Evolutionary conservation across 257 asterid genomes (phyloP), one percentile per base, ranked within the genome.

Genomic region (Haberlea rhodopensis): DNA sequence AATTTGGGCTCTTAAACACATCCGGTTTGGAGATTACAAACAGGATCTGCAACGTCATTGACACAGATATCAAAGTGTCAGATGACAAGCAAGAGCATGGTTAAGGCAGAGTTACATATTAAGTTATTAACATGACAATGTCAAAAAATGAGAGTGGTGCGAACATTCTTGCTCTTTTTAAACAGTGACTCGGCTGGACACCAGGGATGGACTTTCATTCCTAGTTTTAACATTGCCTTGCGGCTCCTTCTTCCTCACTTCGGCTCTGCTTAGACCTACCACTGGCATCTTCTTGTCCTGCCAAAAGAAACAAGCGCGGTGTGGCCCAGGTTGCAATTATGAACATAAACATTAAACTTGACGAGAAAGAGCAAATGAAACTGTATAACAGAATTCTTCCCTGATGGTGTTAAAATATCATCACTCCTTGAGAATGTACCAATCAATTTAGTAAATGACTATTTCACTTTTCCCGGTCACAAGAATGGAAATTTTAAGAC

Each of bases 201-300:
- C 79, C 89, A 15, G 76, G 71, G 63, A 85, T 78, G 53, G 89
- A 75, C 75, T n/a, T 82, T 85, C 92, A 85, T 82, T 76, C 92
- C 92, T 48, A 85, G 84, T 76, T 85, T 85, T 16, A 79, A 71
- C 92, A 85, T 78, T 28, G 92, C 92, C 82, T 85, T 85, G 32
- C 89, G 82, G 40, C 89, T 85, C 72, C 82, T 85, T 75, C n/a
- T n/a, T 80, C 82, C 79, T 85, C 87, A 63, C 89, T 82, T 71
- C 85, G 79, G 72, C 89, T 85, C 78, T 85, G 89, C 74, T 85
- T 85, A 21, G 81, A 76, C 75, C 81, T 75, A n/a, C 87, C 85
- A 69, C 78, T 72, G 51, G 77, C 85, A 71, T 81, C 85, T 37
- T 80, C 85, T 27, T 71, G 82, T 57, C 82, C 87, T 81, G 80